phyloP scores from a whole-genome alignment of 164 flowering plant species.

The Tinospora cordifolia region DNA sequence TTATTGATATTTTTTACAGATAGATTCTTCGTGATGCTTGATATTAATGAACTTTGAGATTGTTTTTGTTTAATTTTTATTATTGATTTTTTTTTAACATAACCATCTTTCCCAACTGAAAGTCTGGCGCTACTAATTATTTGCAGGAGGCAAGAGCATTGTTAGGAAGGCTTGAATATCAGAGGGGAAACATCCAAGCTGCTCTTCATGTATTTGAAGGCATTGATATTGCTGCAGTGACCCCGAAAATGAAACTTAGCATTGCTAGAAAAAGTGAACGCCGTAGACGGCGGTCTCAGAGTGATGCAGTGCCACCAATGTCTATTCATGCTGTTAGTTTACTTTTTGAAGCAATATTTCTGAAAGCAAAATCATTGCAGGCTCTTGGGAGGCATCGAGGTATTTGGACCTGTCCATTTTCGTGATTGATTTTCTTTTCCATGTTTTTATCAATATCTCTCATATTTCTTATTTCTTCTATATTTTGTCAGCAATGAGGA shows the following conservation, averaged over 20 bases:
- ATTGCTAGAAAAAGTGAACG: slow-evolving; percentile 51
- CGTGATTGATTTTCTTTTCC: background rate
- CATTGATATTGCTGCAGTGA: slow-evolving; percentile 68
- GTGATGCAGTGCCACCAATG: slow-evolving; percentile 56
- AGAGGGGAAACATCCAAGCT: slow-evolving; percentile 75
- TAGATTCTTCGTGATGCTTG: background rate
- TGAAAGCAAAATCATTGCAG: slow-evolving; percentile 75
- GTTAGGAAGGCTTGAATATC: slow-evolving; percentile 84
- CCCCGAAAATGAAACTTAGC: slow-evolving; percentile 54
- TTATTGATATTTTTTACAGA: background rate
- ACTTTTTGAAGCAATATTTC: slow-evolving; percentile 78
- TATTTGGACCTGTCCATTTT: slow-evolving; percentile 16
- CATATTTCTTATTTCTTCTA: background rate
- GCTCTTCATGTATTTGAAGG: slow-evolving; percentile 94
- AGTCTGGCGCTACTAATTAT: slow-evolving; percentile 1
- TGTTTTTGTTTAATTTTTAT: background rate
- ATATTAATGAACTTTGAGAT: background rate
- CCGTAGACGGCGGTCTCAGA: slow-evolving; percentile 45
- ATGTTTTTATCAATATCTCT: background rate
- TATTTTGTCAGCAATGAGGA: background rate
- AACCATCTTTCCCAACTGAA: background rate
- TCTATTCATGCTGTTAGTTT: slow-evolving; percentile 79
- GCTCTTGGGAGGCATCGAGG: slow-evolving; percentile 66
- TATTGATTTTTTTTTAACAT: background rate
- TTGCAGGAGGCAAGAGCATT: slow-evolving; percentile 90